Base-by-base conservation (phyloP, 202 grass and related monocot genomes). In the Panicum virgatum region DNA sequence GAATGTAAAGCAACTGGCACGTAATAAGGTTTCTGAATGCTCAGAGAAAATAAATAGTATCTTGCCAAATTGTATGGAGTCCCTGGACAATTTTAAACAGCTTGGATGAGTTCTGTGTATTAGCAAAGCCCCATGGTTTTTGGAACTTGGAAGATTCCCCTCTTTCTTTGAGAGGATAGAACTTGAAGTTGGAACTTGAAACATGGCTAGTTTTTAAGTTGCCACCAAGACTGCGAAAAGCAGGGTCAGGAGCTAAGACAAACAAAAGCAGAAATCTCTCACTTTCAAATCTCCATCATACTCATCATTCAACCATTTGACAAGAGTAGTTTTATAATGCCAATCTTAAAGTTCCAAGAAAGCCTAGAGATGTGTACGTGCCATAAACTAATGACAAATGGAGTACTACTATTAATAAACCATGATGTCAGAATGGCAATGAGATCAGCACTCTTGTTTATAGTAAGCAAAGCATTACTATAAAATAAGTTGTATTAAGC, bases 341-440 rank as follows among this genome's bases (percentile, higher is more conserved):
- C 29, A 19, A 34, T 59, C 75, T 80, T 76, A 22, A 60, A 90
- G 88, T 84, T 67, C 84, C 80, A 69, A 90, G 88, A 83, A 79
- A 63, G 30, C 80, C 84, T 87, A 87, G 88, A 80, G 54, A 87
- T 80, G 76, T 90, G 87, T 1, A 80, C 64, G 76, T 79, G 45
- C 20, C 80, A 22, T 75, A 83, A 80, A 90, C 70, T 73, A 58
- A 36, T 71, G 46, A 52, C 38, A 87, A 87, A 44, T 82, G 51
- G 71, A 23, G 29, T 84, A 77, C 13, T 57, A 37, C 7, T 86
- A 79, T 72, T 78, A 88, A 66, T 73, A 59, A 66, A 74, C 10
- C 36, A 68, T 72, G 66, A 74, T 89, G 76, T 84, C 80, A 81
- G 80, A 36, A 52, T 66, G 62, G 36, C 75, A 63, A 63, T 60